These are phyloP conservation scores for Rutidosis leptorrhynchoides DNA, from an alignment of 129 eudicot species.

Conservation along the genomic window DNA sequence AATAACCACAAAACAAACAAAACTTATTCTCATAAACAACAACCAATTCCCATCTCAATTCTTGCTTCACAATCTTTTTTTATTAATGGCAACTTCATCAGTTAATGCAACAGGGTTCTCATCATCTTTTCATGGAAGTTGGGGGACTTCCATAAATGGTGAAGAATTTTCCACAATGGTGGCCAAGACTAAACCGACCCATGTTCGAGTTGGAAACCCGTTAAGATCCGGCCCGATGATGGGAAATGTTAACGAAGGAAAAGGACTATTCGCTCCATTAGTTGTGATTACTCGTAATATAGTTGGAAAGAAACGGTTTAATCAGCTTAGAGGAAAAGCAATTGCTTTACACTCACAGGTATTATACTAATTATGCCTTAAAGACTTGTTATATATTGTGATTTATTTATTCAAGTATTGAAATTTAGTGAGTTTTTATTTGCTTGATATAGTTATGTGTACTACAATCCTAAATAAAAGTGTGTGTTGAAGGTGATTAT, in stretches of 20 bases:
- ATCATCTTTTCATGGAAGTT: conserved; percentile 64
- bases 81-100: conserved; percentile 58
- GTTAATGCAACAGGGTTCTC: conserved; percentile 47
- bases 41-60: conserved; percentile 16
- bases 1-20: conserved; percentile 7
- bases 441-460: not conserved
- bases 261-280: conserved; percentile 81
- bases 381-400: conserved; percentile 4
- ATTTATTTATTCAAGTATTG: not conserved
- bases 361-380: conserved; percentile 1
- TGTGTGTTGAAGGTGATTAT: conserved; percentile 1
- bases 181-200: conserved; percentile 38
- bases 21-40: not conserved
- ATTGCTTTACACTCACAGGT: conserved; percentile 99
- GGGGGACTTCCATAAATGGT: conserved; percentile 61
- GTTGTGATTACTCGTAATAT: conserved; percentile 69
- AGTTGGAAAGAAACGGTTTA: conserved; percentile 87
- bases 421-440: not conserved
- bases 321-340: conserved; percentile 96
- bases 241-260: conserved; percentile 91
- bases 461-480: not conserved
- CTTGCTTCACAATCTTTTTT: conserved; percentile 5
- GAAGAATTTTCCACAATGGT: conserved; percentile 51
- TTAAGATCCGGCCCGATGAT: conserved; percentile 56
- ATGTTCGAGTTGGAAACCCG: conserved; percentile 43